Conservation (phyloP, 179 eudicot species). For the Nepenthes alata region DNA sequence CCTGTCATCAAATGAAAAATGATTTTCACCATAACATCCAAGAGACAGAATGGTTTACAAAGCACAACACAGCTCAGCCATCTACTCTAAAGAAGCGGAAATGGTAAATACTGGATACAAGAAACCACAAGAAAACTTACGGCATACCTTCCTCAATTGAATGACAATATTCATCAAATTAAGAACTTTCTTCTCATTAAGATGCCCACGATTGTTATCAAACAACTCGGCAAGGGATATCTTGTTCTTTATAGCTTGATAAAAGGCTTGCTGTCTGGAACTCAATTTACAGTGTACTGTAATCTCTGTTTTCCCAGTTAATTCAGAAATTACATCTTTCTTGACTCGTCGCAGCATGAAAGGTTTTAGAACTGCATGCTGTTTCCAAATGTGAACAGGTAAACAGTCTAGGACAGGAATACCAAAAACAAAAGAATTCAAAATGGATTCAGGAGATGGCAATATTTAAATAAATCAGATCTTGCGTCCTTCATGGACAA, state of each 20-base stretch:
- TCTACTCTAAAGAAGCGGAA: neutral
- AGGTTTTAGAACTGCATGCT: conserved; percentile 98
- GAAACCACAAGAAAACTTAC: neutral
- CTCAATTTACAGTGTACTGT: conserved; percentile 92
- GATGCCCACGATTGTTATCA: conserved; percentile 81
- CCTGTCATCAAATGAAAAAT: conserved; percentile 32
- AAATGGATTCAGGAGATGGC: too few relatives aligned
- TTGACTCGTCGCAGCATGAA: conserved; percentile 95
- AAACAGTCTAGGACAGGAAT: neutral
- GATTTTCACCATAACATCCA: neutral
- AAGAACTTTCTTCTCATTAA: conserved; percentile 77
- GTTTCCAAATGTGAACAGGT: conserved; percentile 13
- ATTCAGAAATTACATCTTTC: conserved; percentile 86
- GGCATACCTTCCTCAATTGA: conserved; percentile 82
- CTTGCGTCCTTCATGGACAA: too few relatives aligned
- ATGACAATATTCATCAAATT: conserved; percentile 97
- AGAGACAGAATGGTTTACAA: neutral
- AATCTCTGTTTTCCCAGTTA: conserved; percentile 84
- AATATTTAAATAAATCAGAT: neutral
- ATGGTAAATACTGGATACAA: neutral
- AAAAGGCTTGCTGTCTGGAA: conserved; percentile 93
- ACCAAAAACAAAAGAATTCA: too few relatives aligned
- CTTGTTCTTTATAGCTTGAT: conserved; percentile 97
- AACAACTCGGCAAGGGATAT: conserved; percentile 88
- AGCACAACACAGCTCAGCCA: conserved; percentile 5